phyloP scores from a whole-genome alignment of 192 early-diverging fungal species.

The Rhizoclosmatium sp. region DNA sequence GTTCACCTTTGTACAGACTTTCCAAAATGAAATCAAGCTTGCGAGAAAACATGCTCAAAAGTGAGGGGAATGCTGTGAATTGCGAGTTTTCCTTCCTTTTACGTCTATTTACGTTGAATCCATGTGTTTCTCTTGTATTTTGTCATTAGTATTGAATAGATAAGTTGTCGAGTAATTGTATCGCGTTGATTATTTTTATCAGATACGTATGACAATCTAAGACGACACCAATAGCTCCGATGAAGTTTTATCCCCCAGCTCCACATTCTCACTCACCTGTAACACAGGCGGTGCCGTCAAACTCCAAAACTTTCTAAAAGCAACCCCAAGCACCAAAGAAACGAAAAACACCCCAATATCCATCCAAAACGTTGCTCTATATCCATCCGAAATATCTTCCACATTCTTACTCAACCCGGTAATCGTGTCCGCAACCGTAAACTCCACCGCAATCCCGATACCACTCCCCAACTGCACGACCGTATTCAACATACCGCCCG shows the following conservation, averaged over 20 bases:
- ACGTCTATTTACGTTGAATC: too few relatives aligned
- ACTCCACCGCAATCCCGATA: constrained; percentile 40
- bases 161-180: too few relatives aligned
- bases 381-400: constrained; percentile 35
- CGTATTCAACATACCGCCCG: constrained; percentile 47
- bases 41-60: not conserved
- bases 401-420: constrained; percentile 6
- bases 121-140: too few relatives aligned
- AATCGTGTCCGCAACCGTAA: constrained; percentile 35
- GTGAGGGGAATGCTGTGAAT: too few relatives aligned
- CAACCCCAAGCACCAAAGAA: constrained; percentile 22
- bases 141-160: too few relatives aligned
- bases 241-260: not conserved
- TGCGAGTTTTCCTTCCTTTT: too few relatives aligned
- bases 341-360: constrained; percentile 23
- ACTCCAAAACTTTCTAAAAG: constrained; percentile 27
- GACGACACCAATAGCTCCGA: too few relatives aligned
- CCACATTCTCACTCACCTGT: not conserved
- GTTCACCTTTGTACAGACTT: not conserved
- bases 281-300: not conserved
- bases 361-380: constrained; percentile 41
- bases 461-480: constrained; percentile 44
- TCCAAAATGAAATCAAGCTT: constrained; percentile 24
- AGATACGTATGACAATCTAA: too few relatives aligned
- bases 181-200: too few relatives aligned